Conservation (phyloP, 805 yeast species). For the Metschnikowia picachoensis region DNA sequence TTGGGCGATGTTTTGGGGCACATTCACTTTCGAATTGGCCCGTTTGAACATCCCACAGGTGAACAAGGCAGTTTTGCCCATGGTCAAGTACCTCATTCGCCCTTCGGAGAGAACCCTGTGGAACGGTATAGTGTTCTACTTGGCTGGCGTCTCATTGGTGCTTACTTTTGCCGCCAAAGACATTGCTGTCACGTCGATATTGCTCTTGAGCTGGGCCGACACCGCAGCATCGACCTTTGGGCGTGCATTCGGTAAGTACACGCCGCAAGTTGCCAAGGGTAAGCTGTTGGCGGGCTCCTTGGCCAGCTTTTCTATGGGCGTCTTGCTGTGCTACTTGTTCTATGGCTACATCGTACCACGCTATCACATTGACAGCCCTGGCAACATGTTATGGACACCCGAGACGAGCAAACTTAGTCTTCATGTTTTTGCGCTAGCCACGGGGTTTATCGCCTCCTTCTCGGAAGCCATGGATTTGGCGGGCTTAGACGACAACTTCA, state of each 20-base stretch:
- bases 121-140: slow-evolving; percentile 88
- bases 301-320: slow-evolving; percentile 80
- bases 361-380: slow-evolving; percentile 50
- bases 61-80: slow-evolving; percentile 62
- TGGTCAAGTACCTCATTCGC: slow-evolving; percentile 80
- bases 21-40: slow-evolving; percentile 62
- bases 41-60: slow-evolving; percentile 60
- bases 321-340: slow-evolving; percentile 56
- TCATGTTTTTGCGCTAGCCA: slow-evolving; percentile 49
- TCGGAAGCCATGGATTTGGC: slow-evolving; percentile 80
- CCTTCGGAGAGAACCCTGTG: slow-evolving; percentile 65
- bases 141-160: slow-evolving; percentile 72
- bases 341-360: slow-evolving; percentile 73
- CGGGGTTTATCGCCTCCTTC: slow-evolving; percentile 80
- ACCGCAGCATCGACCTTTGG: slow-evolving; percentile 96
- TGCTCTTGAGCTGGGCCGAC: slow-evolving; percentile 93
- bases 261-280: slow-evolving; percentile 68
- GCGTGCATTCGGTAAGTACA: slow-evolving; percentile 75
- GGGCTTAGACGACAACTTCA: slow-evolving; percentile 86
- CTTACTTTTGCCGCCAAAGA: slow-evolving; percentile 75
- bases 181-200: slow-evolving; percentile 67
- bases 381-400: slow-evolving; percentile 62
- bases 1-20: slow-evolving; percentile 47
- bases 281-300: slow-evolving; percentile 88
- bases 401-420: slow-evolving; percentile 56